Percentiles rank a stretch among this genome's conserved stretches.
Evolutionary conservation across 2,329 filamentous ascomycete genomes (phyloP).

Genomic region (Bertia moriformis): DNA sequence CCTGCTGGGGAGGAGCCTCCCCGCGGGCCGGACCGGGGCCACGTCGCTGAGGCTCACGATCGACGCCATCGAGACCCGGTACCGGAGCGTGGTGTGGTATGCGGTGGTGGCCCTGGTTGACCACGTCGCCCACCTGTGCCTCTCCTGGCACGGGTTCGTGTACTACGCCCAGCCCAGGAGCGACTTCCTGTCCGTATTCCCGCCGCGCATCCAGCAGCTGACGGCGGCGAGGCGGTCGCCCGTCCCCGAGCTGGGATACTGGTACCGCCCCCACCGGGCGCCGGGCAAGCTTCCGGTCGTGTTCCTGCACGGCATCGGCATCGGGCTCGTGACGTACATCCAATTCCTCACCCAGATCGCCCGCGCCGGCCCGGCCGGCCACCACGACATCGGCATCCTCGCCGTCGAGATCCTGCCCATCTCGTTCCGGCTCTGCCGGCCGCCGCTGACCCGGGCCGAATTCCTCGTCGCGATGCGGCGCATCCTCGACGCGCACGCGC

Average conservation of each 20-base stretch:
- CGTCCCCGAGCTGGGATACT: no score
- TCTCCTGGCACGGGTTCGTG: conserved; percentile 32
- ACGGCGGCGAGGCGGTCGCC: no score
- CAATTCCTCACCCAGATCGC: conserved; percentile 38
- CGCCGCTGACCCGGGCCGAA: conserved; percentile 32
- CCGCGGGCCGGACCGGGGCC: conserved; percentile 37
- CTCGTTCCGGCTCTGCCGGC: conserved; percentile 42
- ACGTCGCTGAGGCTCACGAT: conserved; percentile 47
- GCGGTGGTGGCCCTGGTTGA: conserved; percentile 38
- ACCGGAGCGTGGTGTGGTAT: conserved; percentile 53
- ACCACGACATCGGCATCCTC: conserved; percentile 37
- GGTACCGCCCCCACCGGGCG: conserved; percentile 48
- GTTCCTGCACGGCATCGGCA: conserved; percentile 58
- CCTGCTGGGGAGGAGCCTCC: conserved; percentile 31
- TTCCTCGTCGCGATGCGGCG: conserved; percentile 38
- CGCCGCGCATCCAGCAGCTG: conserved; percentile 38
- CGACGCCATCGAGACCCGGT: conserved; percentile 45
- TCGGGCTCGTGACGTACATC: conserved; percentile 50
- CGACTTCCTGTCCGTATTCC: conserved; percentile 33
- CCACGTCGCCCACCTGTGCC: conserved; percentile 26
- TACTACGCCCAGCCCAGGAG: conserved; percentile 29
- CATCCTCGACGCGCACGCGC: conserved; percentile 42
- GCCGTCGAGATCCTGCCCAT: conserved; percentile 53
- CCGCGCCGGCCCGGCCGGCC: conserved; percentile 8
- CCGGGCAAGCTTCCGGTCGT: conserved; percentile 40